Evolutionary conservation across 192 early-diverging fungal genomes (phyloP).

Genomic region (Chytriomyces hyalinus): DNA sequence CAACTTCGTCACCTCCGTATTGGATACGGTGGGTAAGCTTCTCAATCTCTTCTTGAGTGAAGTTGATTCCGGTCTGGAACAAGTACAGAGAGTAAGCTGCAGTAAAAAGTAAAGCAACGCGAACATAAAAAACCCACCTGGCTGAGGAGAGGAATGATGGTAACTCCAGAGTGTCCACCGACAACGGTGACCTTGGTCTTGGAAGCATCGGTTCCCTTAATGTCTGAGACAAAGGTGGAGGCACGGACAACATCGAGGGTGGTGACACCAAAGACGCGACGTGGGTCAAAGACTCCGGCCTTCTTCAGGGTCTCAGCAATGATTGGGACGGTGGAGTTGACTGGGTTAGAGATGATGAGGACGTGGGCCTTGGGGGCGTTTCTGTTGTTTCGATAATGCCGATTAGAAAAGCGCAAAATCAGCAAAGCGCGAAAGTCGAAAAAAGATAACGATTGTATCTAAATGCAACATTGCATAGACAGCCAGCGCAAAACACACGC

Average conservation of each 20-base stretch:
- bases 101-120: constrained; percentile 4
- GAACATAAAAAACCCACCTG: constrained; percentile 54
- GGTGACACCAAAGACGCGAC: constrained; percentile 91
- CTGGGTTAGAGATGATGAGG: constrained; percentile 95
- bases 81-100: not conserved
- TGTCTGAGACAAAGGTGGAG: constrained; percentile 84
- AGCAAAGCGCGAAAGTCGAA: not conserved
- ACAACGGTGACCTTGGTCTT: constrained; percentile 80
- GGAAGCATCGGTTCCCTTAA: constrained; percentile 74
- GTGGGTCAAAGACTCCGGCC: constrained; percentile 84
- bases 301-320: constrained; percentile 94
- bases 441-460: not conserved
- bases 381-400: constrained; percentile 37
- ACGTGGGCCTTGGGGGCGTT: constrained; percentile 84
- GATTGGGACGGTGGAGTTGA: constrained; percentile 98
- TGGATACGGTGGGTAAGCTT: constrained; percentile 93
- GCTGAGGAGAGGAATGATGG: constrained; percentile 90
- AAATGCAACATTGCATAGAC: too few relatives aligned
- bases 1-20: constrained; percentile 97
- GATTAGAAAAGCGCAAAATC: constrained; percentile 31
- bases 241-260: constrained; percentile 94
- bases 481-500: not conserved
- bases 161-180: constrained; percentile 95
- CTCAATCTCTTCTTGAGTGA: constrained; percentile 82
- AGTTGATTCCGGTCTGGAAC: constrained; percentile 61